Evolutionary conservation across 169 alveolate genomes (phyloP).

Genomic region (Plasmodium malariae): DNA sequence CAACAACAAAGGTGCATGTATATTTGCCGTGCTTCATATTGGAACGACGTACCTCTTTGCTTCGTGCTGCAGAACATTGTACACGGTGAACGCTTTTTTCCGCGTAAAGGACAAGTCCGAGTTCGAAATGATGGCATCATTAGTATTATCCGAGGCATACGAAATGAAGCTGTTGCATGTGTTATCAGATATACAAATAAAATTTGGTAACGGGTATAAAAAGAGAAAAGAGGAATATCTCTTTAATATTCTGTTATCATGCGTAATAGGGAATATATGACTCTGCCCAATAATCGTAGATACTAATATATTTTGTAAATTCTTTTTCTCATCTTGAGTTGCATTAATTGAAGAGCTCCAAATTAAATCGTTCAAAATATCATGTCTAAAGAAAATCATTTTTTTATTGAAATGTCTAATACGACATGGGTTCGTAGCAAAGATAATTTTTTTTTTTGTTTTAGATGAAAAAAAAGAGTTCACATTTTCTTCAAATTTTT

Average conservation of each 20-base stretch:
- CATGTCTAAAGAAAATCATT: slow-evolving; percentile 83
- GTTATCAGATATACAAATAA: slow-evolving; percentile 70
- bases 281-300: slow-evolving; percentile 82
- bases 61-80: slow-evolving; percentile 47
- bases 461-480: slow-evolving; percentile 54
- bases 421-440: slow-evolving; percentile 85
- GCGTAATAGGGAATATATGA: slow-evolving; percentile 84
- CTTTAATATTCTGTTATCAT: slow-evolving; percentile 77
- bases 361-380: slow-evolving; percentile 78
- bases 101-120: slow-evolving; percentile 57
- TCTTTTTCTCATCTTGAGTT: slow-evolving; percentile 47
- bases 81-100: slow-evolving; percentile 57
- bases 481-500: slow-evolving; percentile 75
- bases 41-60: slow-evolving; percentile 67
- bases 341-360: slow-evolving; percentile 77
- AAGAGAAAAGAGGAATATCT: slow-evolving; percentile 80
- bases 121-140: slow-evolving; percentile 41
- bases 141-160: slow-evolving; percentile 47
- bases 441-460: slow-evolving; percentile 42
- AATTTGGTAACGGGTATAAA: slow-evolving; percentile 82
- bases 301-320: slow-evolving; percentile 35
- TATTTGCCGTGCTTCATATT: background rate
- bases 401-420: slow-evolving; percentile 81
- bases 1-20: too few species aligned
- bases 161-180: slow-evolving; percentile 72